Base-by-base conservation (phyloP, 352 stramenopile species). In the Globisporangium nunn region DNA sequence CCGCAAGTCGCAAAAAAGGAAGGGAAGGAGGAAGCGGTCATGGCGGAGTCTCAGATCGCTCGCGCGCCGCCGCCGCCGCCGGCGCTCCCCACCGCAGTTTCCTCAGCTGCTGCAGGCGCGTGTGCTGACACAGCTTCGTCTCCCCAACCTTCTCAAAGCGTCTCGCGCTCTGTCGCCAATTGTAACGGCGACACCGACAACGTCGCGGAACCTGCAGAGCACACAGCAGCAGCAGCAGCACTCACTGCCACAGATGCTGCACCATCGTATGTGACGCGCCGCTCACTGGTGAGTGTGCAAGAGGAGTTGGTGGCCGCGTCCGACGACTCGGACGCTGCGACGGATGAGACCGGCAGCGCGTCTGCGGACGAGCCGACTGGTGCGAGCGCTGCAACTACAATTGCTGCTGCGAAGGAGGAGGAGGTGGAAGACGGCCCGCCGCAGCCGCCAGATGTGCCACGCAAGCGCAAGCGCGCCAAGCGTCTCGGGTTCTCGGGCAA, bases 391-490 rank as follows among this genome's bases (percentile, higher is more conserved):
- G 17, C 5, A 31, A 2, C 29, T 35, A 29, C 6, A 53, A 14
- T 11, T 12, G 12, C 10, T 7, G 29, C 29, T 17, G 28, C 18
- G 4, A 45, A 30, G 3, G 10, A 17, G 12, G 45, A 54, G 50
- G 58, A 33, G 51, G 45, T 50, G n/a, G 35, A 17, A 29, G 28
- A n/a, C 11, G 50, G 49, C 4, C 29, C 40, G 28, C 62, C 43
- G n/a, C 43, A 17, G 43, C n/a, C 43, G 17, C 35, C 40, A 7
- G 50, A 53, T 2, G 44, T 40, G 11, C 62, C 52, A 15, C 63
- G 63, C 31, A 77, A 68, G 51, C 67, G 75, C 44, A 84, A 78
- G 35, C 75, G 75, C 14, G 70, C 58, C 41, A 86, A 78, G 52
- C 76, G 68, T 55, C 50, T 71, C 28, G 70, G 49, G 37, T 82